Base-by-base conservation (phyloP, 805 yeast species). In the Yarrowia keelungensis region DNA sequence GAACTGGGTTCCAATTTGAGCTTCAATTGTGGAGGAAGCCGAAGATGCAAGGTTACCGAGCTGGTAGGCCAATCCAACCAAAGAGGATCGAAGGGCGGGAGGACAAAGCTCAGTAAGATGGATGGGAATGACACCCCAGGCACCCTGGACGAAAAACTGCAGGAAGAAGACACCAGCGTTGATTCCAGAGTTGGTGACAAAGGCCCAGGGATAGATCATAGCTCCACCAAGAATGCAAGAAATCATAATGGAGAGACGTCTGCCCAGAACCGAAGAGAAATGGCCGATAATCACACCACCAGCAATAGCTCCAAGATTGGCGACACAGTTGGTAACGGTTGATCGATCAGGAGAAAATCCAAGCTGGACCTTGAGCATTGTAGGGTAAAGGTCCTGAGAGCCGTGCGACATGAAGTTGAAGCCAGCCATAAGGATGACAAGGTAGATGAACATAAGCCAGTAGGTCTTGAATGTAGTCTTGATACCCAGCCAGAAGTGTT, bases 121-220 rank as follows among this genome's bases (percentile, higher is more conserved):
- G 49, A 87, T 83, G n/a, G 92, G 91, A 14, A 86, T 81, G 61
- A 89, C 85, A 70, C 92, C 92, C 89, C 91, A 89, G 3, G 87
- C 87, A 39, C 92, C 92, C 36, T 53, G 59, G 8, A 88, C 89
- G 68, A 85, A 84, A 74, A 85, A 83, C 75, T 87, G 90, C 74
- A 87, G 74, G 79, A 87, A 87, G 77, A 88, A 88, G 4, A 79
- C 86, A 1, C 88, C 87, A 8, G 59, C 59, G 12, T 53, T 53
- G 11, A 53, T 53, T 12, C 59, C 59, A 19, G 59, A 53, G 36
- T 39, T 39, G 1, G 36, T 53, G 16, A 53, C 59, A 15, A 53
- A 53, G 8, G 59, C 59, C 59, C 59, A 53, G 22, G 59, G 59
- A 19, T 53, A 53, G 12, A 53, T 53, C 59, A 53, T 53, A 14